Evolutionary conservation across 108 stramenopile genomes (phyloP), one percentile per base, ranked within the genome.

Genomic region (Cyclostephanos invisitatus): DNA sequence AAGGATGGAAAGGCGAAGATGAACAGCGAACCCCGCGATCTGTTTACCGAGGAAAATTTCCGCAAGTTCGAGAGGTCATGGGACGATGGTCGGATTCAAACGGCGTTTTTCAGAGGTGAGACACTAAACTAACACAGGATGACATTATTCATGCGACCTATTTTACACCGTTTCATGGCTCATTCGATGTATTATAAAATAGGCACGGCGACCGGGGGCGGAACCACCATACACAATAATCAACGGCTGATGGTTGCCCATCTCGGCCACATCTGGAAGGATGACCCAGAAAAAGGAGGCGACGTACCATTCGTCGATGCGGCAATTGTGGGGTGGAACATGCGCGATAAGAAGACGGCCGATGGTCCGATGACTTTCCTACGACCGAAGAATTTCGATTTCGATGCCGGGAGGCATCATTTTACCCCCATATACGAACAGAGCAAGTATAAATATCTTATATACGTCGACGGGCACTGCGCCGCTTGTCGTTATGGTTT

Each of bases 401-500:
- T 98, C 74, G 90, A 88, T 59, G 97, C 93, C 5, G 97, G 97
- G 22, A 87, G 81, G 70, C 90, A 95, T 54, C 92, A 96, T 69
- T 98, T 97, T 75, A 96, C 97, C 5, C 97, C 97, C 29, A 99
- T 99, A 78, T 99, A 98, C 85, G 90, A 98, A 76, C 99, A 99
- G 75, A 89, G 87, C 44, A 93, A 83, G 75, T 99, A 95, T 81
- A 98, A 98, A 76, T 98, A 98, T 85, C 70, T 98, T 73, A 84
- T 99, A 20, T 99, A 99, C 80, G 93, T 96, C 0, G 99, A 99
- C 77, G 99, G 99, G 14, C 99, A 99, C 78, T 99, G 99, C 79
- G 99, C 99, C 42, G 99, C 99, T 51, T 98, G 97, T 85, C 96
- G 99, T 76, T 99, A 99, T 78, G 97, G 92, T 5, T 99, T 98